Conservation (phyloP, 768 basidiomycete genomes). For the Tulasnella sp. region DNA sequence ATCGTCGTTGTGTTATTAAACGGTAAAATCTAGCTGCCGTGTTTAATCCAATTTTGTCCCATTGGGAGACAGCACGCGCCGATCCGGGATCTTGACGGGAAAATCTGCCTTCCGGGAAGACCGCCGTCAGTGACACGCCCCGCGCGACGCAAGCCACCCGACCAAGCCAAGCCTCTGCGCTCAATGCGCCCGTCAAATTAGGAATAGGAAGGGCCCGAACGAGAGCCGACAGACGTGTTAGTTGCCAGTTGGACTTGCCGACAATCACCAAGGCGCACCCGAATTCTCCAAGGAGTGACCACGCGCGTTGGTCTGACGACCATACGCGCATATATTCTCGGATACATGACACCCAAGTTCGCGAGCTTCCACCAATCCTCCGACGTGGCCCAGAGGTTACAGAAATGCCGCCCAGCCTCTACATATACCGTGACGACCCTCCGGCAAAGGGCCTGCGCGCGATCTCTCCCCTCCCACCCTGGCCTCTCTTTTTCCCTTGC, state of each 20-base stretch:
- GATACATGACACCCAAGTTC: conserved; percentile 1
- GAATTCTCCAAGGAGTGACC: background rate
- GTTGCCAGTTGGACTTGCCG: background rate
- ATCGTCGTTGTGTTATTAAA: background rate
- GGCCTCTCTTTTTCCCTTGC: background rate
- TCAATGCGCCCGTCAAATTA: background rate
- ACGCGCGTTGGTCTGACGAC: background rate
- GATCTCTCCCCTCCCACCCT: background rate
- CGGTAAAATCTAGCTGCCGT: background rate
- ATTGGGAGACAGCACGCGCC: background rate
- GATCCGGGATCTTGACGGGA: background rate
- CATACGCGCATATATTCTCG: conserved; percentile 1
- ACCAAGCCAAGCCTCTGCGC: background rate
- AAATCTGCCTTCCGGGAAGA: background rate
- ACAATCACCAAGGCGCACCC: background rate
- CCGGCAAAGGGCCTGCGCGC: background rate
- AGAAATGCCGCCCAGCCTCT: background rate
- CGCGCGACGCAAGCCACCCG: conserved; percentile 1
- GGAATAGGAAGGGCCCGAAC: background rate
- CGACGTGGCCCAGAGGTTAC: background rate
- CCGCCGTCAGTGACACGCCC: background rate
- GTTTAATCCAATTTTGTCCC: conserved; percentile 3
- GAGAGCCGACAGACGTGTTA: background rate
- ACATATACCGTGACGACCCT: background rate
- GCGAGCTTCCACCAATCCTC: background rate